phyloP scores from a whole-genome alignment of 768 basidiomycete species.

The Pisolithus sp. region DNA sequence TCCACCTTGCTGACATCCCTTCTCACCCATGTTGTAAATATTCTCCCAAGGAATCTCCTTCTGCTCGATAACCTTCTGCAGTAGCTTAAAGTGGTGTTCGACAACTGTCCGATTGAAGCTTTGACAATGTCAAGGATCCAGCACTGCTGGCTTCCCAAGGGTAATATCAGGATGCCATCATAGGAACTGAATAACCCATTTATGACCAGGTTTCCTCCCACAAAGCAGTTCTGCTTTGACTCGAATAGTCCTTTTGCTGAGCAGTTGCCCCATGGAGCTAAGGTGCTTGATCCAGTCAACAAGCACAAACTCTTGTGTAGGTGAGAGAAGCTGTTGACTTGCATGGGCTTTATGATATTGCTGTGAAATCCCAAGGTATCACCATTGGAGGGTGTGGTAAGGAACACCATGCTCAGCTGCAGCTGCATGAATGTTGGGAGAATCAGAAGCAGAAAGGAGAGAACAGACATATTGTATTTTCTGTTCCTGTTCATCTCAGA shows the following conservation, averaged over 20 bases:
- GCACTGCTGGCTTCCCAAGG: conserved; percentile 20
- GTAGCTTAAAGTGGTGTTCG: conserved; percentile 19
- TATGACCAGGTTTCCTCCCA: not conserved
- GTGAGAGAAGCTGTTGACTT: conserved; percentile 16
- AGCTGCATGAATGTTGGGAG: not conserved
- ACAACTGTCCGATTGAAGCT: conserved; percentile 29
- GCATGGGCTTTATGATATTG: conserved; percentile 5
- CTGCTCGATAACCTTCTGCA: conserved; percentile 15
- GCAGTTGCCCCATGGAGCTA: conserved; percentile 4
- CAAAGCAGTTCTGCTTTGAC: conserved; percentile 3
- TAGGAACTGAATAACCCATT: conserved; percentile 20
- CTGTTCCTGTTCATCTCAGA: not conserved
- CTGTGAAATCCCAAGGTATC: not conserved
- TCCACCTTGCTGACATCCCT: conserved; percentile 27
- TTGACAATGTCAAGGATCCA: conserved; percentile 29
- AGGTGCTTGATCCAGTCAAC: conserved; percentile 14
- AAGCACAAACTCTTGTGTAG: conserved; percentile 11
- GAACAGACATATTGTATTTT: conserved; percentile 1
- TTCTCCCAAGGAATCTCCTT: conserved; percentile 26
- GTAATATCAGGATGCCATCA: conserved; percentile 13
- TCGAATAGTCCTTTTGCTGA: conserved; percentile 8
- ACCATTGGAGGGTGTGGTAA: not conserved
- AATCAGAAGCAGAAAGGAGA: not conserved
- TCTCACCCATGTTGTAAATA: conserved; percentile 34
- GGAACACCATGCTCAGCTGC: not conserved